phyloP scores from a whole-genome alignment of 1,284 basidiomycete genomes.

The Marasmius fiardii region DNA sequence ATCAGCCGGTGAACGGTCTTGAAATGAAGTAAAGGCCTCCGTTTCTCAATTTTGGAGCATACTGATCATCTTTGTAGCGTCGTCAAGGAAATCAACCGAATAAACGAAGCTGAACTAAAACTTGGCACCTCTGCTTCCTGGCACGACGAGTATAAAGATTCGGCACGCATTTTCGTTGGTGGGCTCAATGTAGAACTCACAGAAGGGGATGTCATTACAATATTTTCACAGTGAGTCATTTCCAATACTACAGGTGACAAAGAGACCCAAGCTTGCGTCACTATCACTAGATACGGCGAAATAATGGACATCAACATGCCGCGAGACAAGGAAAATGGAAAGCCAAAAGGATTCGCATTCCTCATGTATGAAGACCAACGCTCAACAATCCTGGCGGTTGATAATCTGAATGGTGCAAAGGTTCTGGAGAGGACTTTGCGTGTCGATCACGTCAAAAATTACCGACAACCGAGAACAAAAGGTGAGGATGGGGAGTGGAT shows the following conservation, averaged over 20 bases:
- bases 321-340: conserved; percentile 87
- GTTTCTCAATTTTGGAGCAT: background rate
- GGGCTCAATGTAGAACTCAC: conserved; percentile 86
- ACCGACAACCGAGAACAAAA: conserved; percentile 83
- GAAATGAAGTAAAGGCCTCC: conserved; percentile 13
- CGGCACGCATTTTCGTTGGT: conserved; percentile 92
- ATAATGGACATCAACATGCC: conserved; percentile 95
- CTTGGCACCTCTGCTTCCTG: conserved; percentile 81
- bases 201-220: conserved; percentile 96
- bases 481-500: conserved; percentile 86
- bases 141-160: conserved; percentile 98
- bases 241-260: background rate
- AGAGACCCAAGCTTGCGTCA: background rate
- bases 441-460: conserved; percentile 94
- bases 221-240: conserved; percentile 92
- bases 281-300: conserved; percentile 78
- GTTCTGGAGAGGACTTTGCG: conserved; percentile 85
- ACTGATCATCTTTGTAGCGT: conserved; percentile 52
- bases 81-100: conserved; percentile 89
- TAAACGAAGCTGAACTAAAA: conserved; percentile 91
- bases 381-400: conserved; percentile 93
- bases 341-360: conserved; percentile 91
- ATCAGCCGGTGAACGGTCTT: no score
- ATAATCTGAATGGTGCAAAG: conserved; percentile 95
- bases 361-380: conserved; percentile 99